Evolutionary conservation across 441 rosid species (phyloP).

Genomic region (Populus tomentosa): DNA sequence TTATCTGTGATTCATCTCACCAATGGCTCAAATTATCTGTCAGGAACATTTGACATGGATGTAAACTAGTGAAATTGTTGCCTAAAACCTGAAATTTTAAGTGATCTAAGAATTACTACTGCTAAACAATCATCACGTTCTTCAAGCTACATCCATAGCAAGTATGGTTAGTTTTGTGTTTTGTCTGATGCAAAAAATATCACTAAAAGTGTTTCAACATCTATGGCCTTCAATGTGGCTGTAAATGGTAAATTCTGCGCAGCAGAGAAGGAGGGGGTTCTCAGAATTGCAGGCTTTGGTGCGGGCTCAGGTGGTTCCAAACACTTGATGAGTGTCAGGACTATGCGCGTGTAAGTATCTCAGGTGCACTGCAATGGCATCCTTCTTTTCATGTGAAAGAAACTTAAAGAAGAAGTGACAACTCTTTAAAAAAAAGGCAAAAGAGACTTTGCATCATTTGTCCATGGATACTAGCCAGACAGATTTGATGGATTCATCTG

Average conservation of each 20-base stretch:
- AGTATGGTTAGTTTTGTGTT: too few relatives aligned
- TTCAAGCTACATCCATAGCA: background rate
- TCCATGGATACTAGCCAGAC: background rate
- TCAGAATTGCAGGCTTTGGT: background rate
- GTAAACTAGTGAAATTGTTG: background rate
- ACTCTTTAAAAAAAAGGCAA: background rate
- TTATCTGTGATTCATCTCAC: background rate
- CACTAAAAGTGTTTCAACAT: too few relatives aligned
- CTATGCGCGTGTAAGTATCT: constrained; percentile 8
- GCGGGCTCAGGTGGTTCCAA: constrained; percentile 9
- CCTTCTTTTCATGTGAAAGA: constrained; percentile 8
- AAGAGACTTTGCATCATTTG: background rate
- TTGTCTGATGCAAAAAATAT: too few relatives aligned
- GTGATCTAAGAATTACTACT: background rate
- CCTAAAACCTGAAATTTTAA: background rate
- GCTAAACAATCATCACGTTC: background rate
- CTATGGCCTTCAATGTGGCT: background rate
- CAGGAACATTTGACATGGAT: background rate
- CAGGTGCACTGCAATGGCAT: background rate
- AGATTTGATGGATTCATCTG: too few relatives aligned
- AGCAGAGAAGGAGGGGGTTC: background rate
- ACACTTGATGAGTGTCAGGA: constrained; percentile 21
- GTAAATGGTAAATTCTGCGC: background rate
- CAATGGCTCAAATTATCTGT: background rate
- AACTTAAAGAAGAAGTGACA: background rate